phyloP scores from a whole-genome alignment of 495 filamentous ascomycete species.

The Penicillium simplicissimum region DNA sequence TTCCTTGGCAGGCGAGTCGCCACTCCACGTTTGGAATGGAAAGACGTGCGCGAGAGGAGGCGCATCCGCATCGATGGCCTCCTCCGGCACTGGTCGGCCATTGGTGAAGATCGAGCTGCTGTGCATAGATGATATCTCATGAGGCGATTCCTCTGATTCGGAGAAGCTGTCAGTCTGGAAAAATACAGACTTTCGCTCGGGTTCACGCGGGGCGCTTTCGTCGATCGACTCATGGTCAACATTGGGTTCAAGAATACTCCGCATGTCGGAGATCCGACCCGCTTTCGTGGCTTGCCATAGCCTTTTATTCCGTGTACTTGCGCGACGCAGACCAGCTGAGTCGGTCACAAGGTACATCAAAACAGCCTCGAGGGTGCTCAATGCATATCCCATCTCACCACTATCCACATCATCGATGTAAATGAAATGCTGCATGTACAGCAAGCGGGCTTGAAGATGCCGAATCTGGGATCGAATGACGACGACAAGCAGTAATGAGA shows the following conservation, averaged over 20 bases:
- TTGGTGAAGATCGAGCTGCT: conserved; percentile 24
- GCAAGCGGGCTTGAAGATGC: conserved; percentile 80
- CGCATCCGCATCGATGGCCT: conserved; percentile 45
- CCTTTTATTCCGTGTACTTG: conserved; percentile 80
- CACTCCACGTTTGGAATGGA: conserved; percentile 69
- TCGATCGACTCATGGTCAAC: conserved; percentile 48
- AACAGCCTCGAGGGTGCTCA: conserved; percentile 96
- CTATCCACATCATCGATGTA: conserved; percentile 97
- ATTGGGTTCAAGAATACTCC: conserved; percentile 73
- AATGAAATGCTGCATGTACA: conserved; percentile 94
- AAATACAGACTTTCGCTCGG: conserved; percentile 42
- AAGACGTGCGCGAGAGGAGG: conserved; percentile 84
- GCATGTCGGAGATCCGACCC: conserved; percentile 74
- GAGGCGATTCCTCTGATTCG: conserved; percentile 34
- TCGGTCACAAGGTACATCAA: conserved; percentile 86
- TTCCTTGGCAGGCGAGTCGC: conserved; percentile 49
- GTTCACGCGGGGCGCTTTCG: conserved; percentile 40
- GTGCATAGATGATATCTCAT: conserved; percentile 27
- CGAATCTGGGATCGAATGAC: conserved; percentile 90
- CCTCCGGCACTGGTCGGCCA: conserved; percentile 27
- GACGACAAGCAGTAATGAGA: conserved; percentile 87
- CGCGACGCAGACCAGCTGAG: conserved; percentile 74
- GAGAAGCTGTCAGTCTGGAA: conserved; percentile 43
- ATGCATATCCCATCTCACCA: conserved; percentile 94
- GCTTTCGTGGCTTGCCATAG: conserved; percentile 83